Evolutionary conservation across 208 protist genomes (phyloP).

Genomic region (Leishmania tarentolae): DNA sequence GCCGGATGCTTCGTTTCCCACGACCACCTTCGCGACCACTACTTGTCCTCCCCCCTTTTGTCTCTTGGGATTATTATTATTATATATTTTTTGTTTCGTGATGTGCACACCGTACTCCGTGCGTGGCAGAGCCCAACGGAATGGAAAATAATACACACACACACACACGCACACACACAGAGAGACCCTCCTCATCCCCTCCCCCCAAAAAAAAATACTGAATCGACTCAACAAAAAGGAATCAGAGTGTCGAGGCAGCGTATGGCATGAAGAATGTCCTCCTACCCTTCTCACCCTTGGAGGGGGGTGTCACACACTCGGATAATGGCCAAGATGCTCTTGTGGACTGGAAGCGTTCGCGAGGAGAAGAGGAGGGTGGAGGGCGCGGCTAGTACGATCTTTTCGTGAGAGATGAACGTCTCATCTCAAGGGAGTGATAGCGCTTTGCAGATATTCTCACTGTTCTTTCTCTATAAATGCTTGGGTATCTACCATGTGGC

Average conservation of each 20-base stretch:
- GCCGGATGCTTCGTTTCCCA: neutral
- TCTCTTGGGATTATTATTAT: no score
- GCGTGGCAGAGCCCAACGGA: neutral
- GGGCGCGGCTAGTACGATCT: neutral
- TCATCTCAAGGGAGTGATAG: neutral
- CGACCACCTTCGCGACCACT: neutral
- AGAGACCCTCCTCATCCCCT: neutral
- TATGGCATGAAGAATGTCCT: neutral
- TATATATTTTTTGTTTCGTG: conserved; percentile 4
- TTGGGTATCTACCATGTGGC: neutral
- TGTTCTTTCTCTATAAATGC: neutral
- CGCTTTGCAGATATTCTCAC: neutral
- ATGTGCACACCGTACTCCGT: neutral
- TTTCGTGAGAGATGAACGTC: neutral
- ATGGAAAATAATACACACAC: neutral
- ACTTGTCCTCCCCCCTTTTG: conserved; percentile 8
- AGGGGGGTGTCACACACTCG: neutral
- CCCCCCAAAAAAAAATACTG: neutral
- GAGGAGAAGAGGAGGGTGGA: neutral
- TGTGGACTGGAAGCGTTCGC: neutral
- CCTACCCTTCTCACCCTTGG: neutral
- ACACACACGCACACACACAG: neutral
- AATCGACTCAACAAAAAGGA: no score
- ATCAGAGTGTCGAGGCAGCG: neutral
- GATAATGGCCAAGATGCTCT: neutral